Evolutionary conservation across 2,329 filamentous ascomycete species (phyloP).

Genomic region (Pestalotiopsis sp.): DNA sequence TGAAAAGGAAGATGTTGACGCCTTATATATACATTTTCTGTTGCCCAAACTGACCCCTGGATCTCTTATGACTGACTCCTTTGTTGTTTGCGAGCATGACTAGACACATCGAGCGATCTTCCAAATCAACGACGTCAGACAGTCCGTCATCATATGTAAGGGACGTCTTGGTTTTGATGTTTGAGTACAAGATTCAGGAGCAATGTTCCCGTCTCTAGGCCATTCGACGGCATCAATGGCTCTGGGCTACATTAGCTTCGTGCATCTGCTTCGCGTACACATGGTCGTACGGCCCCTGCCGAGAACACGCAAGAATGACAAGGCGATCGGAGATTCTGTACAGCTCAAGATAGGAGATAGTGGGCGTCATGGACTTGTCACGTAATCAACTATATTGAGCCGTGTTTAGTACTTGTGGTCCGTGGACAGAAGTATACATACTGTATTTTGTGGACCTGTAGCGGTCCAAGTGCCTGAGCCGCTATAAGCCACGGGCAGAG

Average conservation of each 20-base stretch:
- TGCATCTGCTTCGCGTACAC: neutral
- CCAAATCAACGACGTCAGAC: constrained; percentile 5
- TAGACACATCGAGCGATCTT: neutral
- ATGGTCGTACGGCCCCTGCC: neutral
- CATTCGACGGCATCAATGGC: neutral
- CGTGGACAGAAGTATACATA: no score
- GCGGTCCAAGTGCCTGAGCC: neutral
- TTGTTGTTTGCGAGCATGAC: neutral
- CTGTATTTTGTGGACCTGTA: neutral
- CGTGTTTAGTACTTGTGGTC: neutral
- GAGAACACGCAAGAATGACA: neutral
- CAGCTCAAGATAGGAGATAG: neutral
- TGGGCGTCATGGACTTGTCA: neutral
- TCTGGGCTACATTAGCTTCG: neutral
- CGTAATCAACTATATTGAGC: neutral
- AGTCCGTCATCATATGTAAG: neutral
- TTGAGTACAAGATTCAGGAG: neutral
- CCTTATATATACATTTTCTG: neutral
- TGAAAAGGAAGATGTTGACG: neutral
- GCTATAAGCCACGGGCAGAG: neutral
- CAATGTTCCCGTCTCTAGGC: neutral
- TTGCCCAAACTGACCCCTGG: neutral
- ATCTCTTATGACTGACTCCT: neutral
- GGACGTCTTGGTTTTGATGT: neutral
- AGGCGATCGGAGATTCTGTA: neutral